These are phyloP conservation scores for Globisporangium camurandrum DNA, from an alignment of 352 stramenopile genomes.

Conservation along the genomic window DNA sequence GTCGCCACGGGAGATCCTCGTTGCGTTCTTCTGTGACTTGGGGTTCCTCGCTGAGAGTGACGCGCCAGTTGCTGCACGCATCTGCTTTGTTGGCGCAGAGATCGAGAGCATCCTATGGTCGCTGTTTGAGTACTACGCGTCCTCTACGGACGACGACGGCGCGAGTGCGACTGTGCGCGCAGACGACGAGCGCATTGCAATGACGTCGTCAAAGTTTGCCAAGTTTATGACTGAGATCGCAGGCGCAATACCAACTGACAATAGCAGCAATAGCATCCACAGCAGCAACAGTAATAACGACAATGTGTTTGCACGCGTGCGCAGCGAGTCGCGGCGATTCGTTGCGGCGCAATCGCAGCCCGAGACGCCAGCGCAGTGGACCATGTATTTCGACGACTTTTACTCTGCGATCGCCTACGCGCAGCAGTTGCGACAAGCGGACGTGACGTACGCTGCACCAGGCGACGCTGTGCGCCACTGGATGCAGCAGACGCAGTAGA, in stretches of 20 bases:
- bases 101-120: constrained; percentile 67
- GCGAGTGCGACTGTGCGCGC: background rate
- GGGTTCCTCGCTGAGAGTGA: constrained; percentile 42
- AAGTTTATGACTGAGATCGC: constrained; percentile 67
- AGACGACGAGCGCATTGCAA: constrained; percentile 32
- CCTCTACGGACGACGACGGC: background rate
- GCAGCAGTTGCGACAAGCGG: constrained; percentile 30
- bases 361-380: constrained; percentile 8
- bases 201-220: constrained; percentile 42
- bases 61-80: constrained; percentile 18
- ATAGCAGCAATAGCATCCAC: constrained; percentile 7
- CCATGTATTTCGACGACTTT: constrained; percentile 63
- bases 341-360: background rate
- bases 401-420: constrained; percentile 60
- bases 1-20: constrained; percentile 51
- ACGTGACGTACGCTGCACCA: constrained; percentile 24
- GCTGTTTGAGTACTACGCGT: constrained; percentile 75
- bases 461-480: constrained; percentile 59
- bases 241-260: constrained; percentile 17
- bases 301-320: constrained; percentile 40
- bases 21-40: constrained; percentile 65
- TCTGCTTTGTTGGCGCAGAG: constrained; percentile 64
- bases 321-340: constrained; percentile 19
- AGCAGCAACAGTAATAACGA: constrained; percentile 13
- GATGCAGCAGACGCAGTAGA: constrained; percentile 67